Percentiles rank a stretch among this genome's conserved stretches.
Evolutionary conservation across 768 basidiomycete genomes (phyloP).

Genomic region (Termitomyces sp.): DNA sequence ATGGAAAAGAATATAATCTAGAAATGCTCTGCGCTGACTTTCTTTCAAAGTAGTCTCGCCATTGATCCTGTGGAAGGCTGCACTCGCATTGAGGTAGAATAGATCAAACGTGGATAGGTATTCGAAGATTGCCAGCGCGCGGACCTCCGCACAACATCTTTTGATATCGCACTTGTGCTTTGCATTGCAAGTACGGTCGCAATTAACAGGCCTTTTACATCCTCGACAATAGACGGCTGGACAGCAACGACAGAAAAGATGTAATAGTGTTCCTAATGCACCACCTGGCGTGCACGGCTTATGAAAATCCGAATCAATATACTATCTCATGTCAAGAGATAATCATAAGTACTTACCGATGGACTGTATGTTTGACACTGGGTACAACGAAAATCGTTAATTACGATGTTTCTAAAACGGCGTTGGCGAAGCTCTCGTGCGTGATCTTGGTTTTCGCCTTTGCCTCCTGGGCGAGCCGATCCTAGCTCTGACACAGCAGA

Average conservation of each 20-base stretch:
- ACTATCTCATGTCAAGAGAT: not conserved
- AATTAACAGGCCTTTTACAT: not conserved
- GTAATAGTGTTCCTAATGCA: not conserved
- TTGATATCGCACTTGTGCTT: not conserved
- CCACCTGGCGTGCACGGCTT: not conserved
- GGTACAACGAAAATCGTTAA: not conserved
- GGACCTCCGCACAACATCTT: conserved; percentile 2
- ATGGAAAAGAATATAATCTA: not conserved
- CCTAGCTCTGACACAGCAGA: not conserved
- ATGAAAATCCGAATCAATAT: not conserved
- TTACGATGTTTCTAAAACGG: not conserved
- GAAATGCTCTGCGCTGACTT: not conserved
- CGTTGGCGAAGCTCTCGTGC: not conserved
- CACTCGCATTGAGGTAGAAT: not conserved
- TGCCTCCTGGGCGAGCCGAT: not conserved
- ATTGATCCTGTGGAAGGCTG: not conserved
- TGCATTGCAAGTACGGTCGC: not conserved
- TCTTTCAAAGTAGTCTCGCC: not conserved
- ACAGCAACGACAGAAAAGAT: not conserved
- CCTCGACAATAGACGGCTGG: conserved; percentile 4
- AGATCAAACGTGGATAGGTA: conserved; percentile 4
- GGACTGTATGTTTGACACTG: not conserved
- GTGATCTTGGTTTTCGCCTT: too few species aligned
- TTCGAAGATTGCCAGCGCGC: conserved; percentile 10
- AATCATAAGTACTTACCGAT: not conserved